Evolutionary conservation across 441 rosid genomes (phyloP), one percentile per base, ranked within the genome.

Genomic region (Biscutella laevigata): DNA sequence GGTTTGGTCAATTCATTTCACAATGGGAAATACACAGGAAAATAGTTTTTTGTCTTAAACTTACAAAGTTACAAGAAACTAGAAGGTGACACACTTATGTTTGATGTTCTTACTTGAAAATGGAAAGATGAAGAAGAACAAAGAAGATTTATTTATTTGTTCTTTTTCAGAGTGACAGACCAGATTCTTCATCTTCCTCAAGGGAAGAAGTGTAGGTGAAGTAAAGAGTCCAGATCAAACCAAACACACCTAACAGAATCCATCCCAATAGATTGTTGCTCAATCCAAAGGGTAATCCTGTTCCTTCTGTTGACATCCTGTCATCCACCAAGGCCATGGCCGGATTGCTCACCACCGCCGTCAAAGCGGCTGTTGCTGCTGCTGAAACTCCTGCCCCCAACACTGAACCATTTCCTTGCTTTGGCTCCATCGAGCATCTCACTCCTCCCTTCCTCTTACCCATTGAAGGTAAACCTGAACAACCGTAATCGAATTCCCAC

Each of bases 211-310:
- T 49, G 82, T 90, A 90, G 43, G 70, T 11, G 7, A 70, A 49
- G 79, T 77, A 86, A 58, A 90, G 70, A 21, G 87, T 20, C 95
- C 97, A 90, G 53, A 90, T 81, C 56, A 90, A 71, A 57, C 76
- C 91, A 27, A 90, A 90, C 14, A 90, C 88, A 12, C 84, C 97
- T 11, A 86, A 62, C 51, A 90, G 74, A 62, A 90, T 84, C 97
- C 97, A 90, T 4, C 74, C 95, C 45, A 90, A 84, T 33, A 90
- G 81, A 68, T 86, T 89, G 86, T 86, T 89, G 83, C 97, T 89
- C 28, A 89, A 67, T 0, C 97, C 94, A 39, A 90, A 82, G 4
- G 95, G 92, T 20, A 86, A 84, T 3, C 95, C 91, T 0, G 84
- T 86, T 56, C 97, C 97, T 70, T 86, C 97, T 0, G 95, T 90